These are phyloP conservation scores for Spinellus fusiger DNA, from an alignment of 192 early-diverging fungal genomes.

Conservation along the genomic window DNA sequence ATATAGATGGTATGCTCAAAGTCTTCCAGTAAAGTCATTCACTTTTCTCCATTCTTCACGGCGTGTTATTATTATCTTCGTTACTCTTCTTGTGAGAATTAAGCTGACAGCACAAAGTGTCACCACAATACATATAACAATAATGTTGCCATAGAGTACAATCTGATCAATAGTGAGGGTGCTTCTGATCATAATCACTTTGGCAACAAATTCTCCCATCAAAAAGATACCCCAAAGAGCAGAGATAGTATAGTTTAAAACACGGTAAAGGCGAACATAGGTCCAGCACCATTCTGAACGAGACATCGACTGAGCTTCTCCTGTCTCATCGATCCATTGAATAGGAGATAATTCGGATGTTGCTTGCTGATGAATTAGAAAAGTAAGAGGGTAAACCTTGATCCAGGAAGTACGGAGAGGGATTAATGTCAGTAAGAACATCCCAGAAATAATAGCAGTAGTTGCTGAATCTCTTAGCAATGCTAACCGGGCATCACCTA, in stretches of 20 bases:
- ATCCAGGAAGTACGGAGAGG: slow-evolving; percentile 29
- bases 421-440: slow-evolving; percentile 34
- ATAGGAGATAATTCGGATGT: slow-evolving; percentile 18
- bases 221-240: slow-evolving; percentile 28
- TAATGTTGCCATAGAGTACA: slow-evolving; percentile 32
- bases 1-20: no score
- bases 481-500: slow-evolving; percentile 27
- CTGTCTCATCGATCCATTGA: slow-evolving; percentile 23
- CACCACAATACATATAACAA: slow-evolving; percentile 17
- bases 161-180: slow-evolving; percentile 30
- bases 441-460: slow-evolving; percentile 26
- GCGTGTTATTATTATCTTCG: no score
- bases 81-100: no score
- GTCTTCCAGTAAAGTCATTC: no score
- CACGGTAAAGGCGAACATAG: slow-evolving; percentile 23
- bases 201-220: slow-evolving; percentile 35
- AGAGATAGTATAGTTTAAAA: slow-evolving; percentile 14
- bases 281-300: slow-evolving; percentile 30
- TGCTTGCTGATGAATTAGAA: slow-evolving; percentile 23
- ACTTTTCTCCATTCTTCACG: no score
- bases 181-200: slow-evolving; percentile 33
- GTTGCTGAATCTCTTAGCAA: slow-evolving; percentile 37
- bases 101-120: no score
- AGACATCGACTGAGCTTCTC: slow-evolving; percentile 1
- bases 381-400: slow-evolving; percentile 28